Base-by-base conservation (phyloP, 352 stramenopile species). In the Phytophthora meadii region DNA sequence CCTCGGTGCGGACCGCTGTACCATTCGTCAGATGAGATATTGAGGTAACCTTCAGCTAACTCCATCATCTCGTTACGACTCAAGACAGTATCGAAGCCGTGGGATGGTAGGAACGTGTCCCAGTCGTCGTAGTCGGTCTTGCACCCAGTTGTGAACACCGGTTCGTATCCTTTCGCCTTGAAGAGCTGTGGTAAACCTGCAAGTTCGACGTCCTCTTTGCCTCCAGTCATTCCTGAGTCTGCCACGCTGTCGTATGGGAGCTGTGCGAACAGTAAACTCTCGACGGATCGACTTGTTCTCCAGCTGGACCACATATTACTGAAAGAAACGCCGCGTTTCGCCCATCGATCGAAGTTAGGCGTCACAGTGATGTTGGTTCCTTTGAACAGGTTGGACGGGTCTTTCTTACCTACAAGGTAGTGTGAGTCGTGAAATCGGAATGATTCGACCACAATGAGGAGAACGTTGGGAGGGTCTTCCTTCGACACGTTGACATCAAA, bases 261-360 rank as follows among this genome's bases (percentile, higher is more conserved):
- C 46, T 90, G 79, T 0, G 61, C 81, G 50, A 78, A 90, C 22
- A 87, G 39, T 30, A 87, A 74, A 41, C 76, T 86, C 52, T 88
- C 79, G 0, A 90, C 32, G 0, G 81, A 87, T 2, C 81, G 76
- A 68, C 79, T 90, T 14, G 81, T 88, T 11, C 68, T 52, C 69
- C 71, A 88, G 44, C 77, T 88, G 9, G 81, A 90, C 79, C 81
- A 90, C 40, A 88, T 68, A 51, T 85, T 89, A 9, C 49, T 67
- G 49, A 89, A 79, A 1, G 76, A 74, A 8, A 89, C 58, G 25
- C 77, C 77, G 4, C 74, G 71, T 19, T 74, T 74, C 2, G 81
- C 76, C 69, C 75, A 89, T 36, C 51, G 54, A 30, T 89, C 76
- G 15, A 88, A 88, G 10, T 81, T 68, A 0, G 76, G 78, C 4